A percentile compares a stretch with the other conserved stretches of the same genome.
Conservation (phyloP, 257 asterid genomes). For the Ajuga chamaepitys region DNA sequence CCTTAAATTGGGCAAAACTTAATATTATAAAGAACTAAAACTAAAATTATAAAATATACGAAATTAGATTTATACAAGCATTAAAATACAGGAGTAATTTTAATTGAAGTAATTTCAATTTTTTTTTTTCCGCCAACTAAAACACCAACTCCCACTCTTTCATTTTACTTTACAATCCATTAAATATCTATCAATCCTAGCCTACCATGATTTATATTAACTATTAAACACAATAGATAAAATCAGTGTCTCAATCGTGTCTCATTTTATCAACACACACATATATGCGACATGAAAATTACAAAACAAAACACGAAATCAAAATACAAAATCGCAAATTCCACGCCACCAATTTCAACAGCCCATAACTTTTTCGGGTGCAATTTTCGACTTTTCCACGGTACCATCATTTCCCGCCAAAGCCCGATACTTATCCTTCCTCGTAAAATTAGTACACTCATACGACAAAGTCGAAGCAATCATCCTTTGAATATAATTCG, state of each 20-base stretch:
- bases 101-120: too few species aligned
- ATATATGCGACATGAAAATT: neutral
- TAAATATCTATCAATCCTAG: too few species aligned
- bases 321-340: neutral
- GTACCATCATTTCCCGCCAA: constrained; percentile 77
- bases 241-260: neutral
- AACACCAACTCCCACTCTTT: too few species aligned
- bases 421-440: constrained; percentile 79
- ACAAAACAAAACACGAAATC: neutral
- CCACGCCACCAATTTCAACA: constrained; percentile 12
- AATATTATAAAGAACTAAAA: too few species aligned
- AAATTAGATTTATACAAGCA: too few species aligned
- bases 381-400: constrained; percentile 33
- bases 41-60: too few species aligned
- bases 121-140: too few species aligned
- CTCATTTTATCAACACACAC: neutral
- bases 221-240: too few species aligned
- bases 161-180: too few species aligned
- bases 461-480: constrained; percentile 55
- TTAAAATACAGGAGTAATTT: too few species aligned
- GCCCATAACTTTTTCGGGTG: constrained; percentile 30
- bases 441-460: constrained; percentile 67
- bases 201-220: too few species aligned
- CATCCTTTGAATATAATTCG: constrained; percentile 62
- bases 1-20: too few species aligned